Evolutionary conservation across 176 grass and related monocot genomes (phyloP).

Genomic region (Paspalum notatum): DNA sequence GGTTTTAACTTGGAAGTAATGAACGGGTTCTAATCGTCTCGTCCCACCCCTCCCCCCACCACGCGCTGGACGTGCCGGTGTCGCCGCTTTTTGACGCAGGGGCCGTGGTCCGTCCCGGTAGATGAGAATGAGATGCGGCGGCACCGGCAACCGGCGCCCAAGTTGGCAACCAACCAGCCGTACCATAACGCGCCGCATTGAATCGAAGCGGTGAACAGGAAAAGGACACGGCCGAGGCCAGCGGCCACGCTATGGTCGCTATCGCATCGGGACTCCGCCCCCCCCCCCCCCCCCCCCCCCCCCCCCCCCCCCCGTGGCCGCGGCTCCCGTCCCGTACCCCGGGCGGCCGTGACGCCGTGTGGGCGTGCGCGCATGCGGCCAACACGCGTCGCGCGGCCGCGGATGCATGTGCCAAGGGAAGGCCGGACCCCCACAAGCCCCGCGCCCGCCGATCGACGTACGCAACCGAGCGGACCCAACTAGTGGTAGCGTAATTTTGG

Average conservation of each 20-base stretch:
- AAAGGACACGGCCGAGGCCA: neutral
- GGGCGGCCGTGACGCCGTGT: neutral
- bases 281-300: too few species aligned
- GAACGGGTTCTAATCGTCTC: too few species aligned
- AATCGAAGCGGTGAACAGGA: slow-evolving; percentile 28
- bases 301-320: neutral
- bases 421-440: too few species aligned
- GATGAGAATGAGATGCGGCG: too few species aligned
- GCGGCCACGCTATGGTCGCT: neutral
- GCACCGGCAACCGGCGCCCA: too few species aligned
- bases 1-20: too few species aligned
- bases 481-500: too few species aligned
- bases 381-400: slow-evolving; percentile 21
- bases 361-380: neutral
- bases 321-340: neutral
- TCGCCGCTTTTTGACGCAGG: neutral
- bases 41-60: too few species aligned
- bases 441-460: neutral
- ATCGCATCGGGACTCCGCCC: slow-evolving; percentile 51
- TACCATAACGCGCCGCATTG: slow-evolving; percentile 18
- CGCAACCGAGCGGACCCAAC: neutral
- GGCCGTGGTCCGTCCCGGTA: too few species aligned
- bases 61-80: neutral
- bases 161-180: too few species aligned
- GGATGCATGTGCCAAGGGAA: too few species aligned